Evolutionary conservation across 352 stramenopile species (phyloP).

Genomic region (Pythium insidiosum): DNA sequence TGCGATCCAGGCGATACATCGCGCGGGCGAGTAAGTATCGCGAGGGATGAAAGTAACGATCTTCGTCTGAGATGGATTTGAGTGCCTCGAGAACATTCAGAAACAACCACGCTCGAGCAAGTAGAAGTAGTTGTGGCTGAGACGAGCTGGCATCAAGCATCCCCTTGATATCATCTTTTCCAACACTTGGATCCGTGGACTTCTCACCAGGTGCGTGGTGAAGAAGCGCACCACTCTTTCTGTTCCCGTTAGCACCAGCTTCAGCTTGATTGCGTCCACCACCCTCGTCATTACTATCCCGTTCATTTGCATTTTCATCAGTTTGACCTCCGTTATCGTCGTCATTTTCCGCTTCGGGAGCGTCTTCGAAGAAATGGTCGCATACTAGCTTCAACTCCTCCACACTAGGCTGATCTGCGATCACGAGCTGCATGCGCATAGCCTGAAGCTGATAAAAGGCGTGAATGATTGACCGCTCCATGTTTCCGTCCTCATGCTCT

Average conservation of each 20-base stretch:
- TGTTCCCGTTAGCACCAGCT: no score
- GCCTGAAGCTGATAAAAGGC: slow-evolving; percentile 71
- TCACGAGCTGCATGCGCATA: slow-evolving; percentile 45
- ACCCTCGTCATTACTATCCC: slow-evolving; percentile 3
- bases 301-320: slow-evolving; percentile 3
- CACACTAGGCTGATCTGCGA: slow-evolving; percentile 16
- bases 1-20: slow-evolving; percentile 38
- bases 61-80: slow-evolving; percentile 65
- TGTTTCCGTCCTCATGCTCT: slow-evolving; percentile 44
- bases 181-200: no score
- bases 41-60: slow-evolving; percentile 77
- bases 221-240: no score
- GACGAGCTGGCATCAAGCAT: slow-evolving; percentile 13
- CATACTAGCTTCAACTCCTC: slow-evolving; percentile 29
- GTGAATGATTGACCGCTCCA: slow-evolving; percentile 67
- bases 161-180: slow-evolving; percentile 31
- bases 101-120: slow-evolving; percentile 27
- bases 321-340: slow-evolving; percentile 4
- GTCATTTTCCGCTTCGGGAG: slow-evolving; percentile 18
- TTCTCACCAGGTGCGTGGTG: no score
- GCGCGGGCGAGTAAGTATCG: slow-evolving; percentile 46
- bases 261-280: neutral
- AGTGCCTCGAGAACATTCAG: slow-evolving; percentile 69
- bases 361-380: slow-evolving; percentile 53
- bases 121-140: slow-evolving; percentile 3